Evolutionary conservation across 768 basidiomycete genomes (phyloP).

Genomic region (Russula foetens): DNA sequence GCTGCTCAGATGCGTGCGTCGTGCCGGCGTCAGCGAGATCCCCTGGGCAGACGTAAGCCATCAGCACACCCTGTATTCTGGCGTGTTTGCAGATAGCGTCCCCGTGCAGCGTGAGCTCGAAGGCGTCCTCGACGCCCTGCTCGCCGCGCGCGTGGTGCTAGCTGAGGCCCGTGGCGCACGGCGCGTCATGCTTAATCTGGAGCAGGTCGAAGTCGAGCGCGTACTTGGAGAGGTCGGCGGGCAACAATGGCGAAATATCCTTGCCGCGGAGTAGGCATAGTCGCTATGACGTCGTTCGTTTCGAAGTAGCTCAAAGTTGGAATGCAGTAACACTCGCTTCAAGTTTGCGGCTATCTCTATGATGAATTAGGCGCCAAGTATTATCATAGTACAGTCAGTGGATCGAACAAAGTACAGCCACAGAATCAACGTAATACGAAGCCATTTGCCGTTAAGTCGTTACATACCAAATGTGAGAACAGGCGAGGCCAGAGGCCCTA

Average conservation of each 20-base stretch:
- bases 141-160: constrained; percentile 69
- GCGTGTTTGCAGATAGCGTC: constrained; percentile 49
- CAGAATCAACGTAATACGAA: not conserved
- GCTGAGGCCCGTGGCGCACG: constrained; percentile 63
- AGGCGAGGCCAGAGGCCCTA: not conserved
- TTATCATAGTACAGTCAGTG: not conserved
- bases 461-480: too few relatives aligned
- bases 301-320: not conserved
- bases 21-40: constrained; percentile 83
- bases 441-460: too few relatives aligned
- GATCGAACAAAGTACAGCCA: not conserved
- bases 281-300: not conserved
- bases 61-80: constrained; percentile 67
- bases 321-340: too few relatives aligned
- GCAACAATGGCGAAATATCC: constrained; percentile 49
- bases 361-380: not conserved
- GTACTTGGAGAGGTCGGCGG: constrained; percentile 80
- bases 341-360: too few relatives aligned
- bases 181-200: constrained; percentile 73
- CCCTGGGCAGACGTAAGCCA: constrained; percentile 75
- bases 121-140: constrained; percentile 65
- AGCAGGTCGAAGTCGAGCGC: constrained; percentile 76
- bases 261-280: constrained; percentile 22
- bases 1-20: constrained; percentile 69
- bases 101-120: constrained; percentile 57